A percentile compares a stretch with the other conserved stretches of the same genome.
These are phyloP conservation scores for Inonotus obliquus DNA, from an alignment of 1,284 basidiomycete genomes.

Conservation along the genomic window DNA sequence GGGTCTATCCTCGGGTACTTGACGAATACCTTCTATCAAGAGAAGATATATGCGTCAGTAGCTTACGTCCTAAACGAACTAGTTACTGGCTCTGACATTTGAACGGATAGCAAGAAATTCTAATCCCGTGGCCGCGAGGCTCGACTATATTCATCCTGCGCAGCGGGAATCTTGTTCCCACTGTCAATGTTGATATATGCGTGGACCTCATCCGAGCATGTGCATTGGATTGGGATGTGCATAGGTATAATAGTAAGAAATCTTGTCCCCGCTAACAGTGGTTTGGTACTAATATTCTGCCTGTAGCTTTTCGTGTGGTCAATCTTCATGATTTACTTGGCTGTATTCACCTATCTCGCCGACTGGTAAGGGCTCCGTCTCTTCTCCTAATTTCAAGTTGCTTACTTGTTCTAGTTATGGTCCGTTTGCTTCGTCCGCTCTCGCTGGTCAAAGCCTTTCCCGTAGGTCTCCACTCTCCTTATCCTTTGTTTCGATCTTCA, in stretches of 20 bases:
- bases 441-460: constrained; percentile 72
- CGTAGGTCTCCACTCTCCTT: constrained; percentile 36
- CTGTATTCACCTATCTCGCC: constrained; percentile 67
- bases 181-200: constrained; percentile 64
- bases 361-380: constrained; percentile 47
- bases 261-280: background rate
- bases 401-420: constrained; percentile 45
- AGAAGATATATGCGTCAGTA: constrained; percentile 56
- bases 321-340: constrained; percentile 57
- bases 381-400: constrained; percentile 20
- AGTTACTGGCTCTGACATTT: background rate
- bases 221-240: constrained; percentile 54
- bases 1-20: constrained; percentile 56
- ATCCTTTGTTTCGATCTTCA: background rate
- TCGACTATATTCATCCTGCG: constrained; percentile 62
- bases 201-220: constrained; percentile 48
- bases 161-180: constrained; percentile 59
- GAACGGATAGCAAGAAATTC: constrained; percentile 48
- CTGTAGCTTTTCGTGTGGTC: constrained; percentile 49
- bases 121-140: constrained; percentile 64
- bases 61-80: background rate
- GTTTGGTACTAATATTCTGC: background rate
- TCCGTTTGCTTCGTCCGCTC: constrained; percentile 70
- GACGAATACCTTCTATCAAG: constrained; percentile 54
- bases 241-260: constrained; percentile 48